Evolutionary conservation across 2,329 filamentous ascomycete species (phyloP).

Genomic region (Pleurostoma richardsiae): DNA sequence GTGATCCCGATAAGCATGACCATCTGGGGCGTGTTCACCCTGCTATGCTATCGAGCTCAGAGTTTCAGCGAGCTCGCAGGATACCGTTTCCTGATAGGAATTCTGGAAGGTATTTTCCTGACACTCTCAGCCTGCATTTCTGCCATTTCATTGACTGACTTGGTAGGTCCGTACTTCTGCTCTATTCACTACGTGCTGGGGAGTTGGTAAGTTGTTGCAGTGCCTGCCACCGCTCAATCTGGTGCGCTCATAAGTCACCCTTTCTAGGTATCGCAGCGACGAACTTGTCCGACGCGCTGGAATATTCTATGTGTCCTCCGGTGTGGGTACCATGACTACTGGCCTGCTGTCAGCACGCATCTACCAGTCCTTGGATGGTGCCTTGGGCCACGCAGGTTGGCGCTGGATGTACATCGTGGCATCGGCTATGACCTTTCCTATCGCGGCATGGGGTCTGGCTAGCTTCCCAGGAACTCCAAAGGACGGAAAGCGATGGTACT

Average conservation of each 20-base stretch:
- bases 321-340: constrained; percentile 1
- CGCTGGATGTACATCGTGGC: constrained; percentile 4
- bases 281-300: constrained; percentile 1
- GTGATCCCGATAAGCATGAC: constrained; percentile 46
- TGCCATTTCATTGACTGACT: no score
- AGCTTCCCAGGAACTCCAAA: constrained; percentile 1
- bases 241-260: neutral
- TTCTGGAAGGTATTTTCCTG: constrained; percentile 34
- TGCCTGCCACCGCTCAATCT: neutral
- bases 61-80: constrained; percentile 44
- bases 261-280: neutral
- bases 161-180: neutral
- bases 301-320: neutral
- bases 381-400: constrained; percentile 1
- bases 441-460: constrained; percentile 1
- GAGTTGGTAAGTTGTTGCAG: neutral
- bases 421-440: constrained; percentile 1
- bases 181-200: neutral
- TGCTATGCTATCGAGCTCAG: constrained; percentile 46
- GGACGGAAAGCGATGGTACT: constrained; percentile 1
- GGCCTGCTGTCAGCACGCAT: neutral
- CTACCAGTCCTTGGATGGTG: neutral
- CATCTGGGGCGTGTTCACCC: constrained; percentile 50
- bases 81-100: constrained; percentile 48
- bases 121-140: neutral